Evolutionary conservation across 2,329 filamentous ascomycete genomes (phyloP), one percentile per base, ranked within the genome.

Genomic region (Bimuria novae-zelandiae): DNA sequence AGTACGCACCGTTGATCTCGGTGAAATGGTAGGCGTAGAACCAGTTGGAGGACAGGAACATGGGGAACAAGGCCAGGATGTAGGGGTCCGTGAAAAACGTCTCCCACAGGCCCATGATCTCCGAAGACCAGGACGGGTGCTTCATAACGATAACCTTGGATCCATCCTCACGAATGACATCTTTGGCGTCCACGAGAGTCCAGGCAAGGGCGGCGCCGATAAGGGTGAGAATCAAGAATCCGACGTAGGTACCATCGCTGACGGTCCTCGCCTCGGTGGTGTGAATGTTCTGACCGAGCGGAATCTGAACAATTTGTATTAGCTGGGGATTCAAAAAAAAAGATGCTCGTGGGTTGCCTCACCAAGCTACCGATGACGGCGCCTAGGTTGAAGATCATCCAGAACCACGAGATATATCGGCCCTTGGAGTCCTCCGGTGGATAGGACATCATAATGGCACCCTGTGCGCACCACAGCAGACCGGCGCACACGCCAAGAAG

Each of bases 381-480:
- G 63, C 92, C 92, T 54, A 92, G 75, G 75, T 96, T 96, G 82
- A 96, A 97, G 67, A 97, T 95, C 72, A 92, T 86, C 92, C 92
- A 96, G 77, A 96, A 96, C 78, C 86, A 87, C 55, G 89, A 89
- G 72, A 96, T 96, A 73, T 92, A 96, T 54, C 87, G 86, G 39
- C 92, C 92, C 80, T 96, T 96, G 59, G 85, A 84, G 29, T 84
- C 75, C 76, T 96, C 92, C 17, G 83, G 80, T 1, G 92, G 92
- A 72, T 96, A 96, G 35, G 89, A 86, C 85, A 96, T 93, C 88
- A 93, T 92, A 68, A 93, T 90, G 54, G 89, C 86, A 54, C 90
- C 89, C 75, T 93, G 89, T 1, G 88, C 90, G 29, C 87, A 88
- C 90, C 90, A 94, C 32, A 94, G 80, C 33, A 93, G 80, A 68